Evolutionary conservation across 1,284 basidiomycete genomes (phyloP), one percentile per base, ranked within the genome.

Genomic region (Ganoderma meredithae): DNA sequence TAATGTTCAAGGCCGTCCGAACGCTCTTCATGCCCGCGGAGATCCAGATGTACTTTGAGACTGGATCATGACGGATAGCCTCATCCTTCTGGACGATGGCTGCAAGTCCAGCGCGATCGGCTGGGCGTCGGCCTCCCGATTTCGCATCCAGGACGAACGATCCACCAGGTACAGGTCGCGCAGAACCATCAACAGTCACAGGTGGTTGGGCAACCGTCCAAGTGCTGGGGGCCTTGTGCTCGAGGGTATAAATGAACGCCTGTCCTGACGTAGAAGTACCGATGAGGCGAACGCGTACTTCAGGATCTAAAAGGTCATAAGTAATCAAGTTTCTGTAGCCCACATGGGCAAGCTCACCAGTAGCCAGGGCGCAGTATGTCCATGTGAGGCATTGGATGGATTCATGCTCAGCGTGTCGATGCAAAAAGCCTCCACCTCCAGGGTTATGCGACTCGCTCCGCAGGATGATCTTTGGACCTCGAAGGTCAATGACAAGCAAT

Each of bases 401-500:
- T 62, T 74, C 71, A 8, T 64, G 43, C 19, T 72, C 70, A 19
- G 78, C 76, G 56, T 82, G 77, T 36, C 68, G 62, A 59, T 69
- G 69, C 76, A 76, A 69, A 66, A 83, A 59, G 76, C 81, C 66
- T 79, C 79, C 67, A 73, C 76, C 63, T 66, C 71, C 66, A 39
- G 66, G 77, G 43, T 67, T 74, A 62, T 79, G 75, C 62, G 79
- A 40, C 78, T 58, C 79, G 59, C 83, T 82, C 44, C 86, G 80
- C 7, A 85, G 75, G 25, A 95, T 85, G 13, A 95, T 81, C 9
- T 83, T 83, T 0, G 93, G 93, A 0, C 87, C 90, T 31, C 92
- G 85, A 84, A 95, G 84, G 75, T 95, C 91, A 22, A 95, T 77
- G 40, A 95, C 80, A 31, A 87, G 80, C 22, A 95, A 69, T 2